Percentiles rank a stretch among this genome's conserved stretches.
These are phyloP conservation scores for Paramecium octaurelia DNA, from an alignment of 73 alveolate genomes.

Conservation along the genomic window DNA sequence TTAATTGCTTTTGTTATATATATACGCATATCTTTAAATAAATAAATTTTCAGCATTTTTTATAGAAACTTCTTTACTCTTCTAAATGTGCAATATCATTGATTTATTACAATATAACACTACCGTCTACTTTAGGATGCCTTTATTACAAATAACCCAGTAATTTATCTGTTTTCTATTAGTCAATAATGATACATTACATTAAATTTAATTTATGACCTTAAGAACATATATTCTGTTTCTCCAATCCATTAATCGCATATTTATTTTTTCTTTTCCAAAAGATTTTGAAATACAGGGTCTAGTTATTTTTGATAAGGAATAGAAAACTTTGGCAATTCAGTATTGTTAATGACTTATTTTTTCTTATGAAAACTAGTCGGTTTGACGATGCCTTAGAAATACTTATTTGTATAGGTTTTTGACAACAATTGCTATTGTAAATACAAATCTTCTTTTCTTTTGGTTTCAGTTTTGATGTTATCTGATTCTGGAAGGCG, in stretches of 20 bases:
- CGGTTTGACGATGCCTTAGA: slow-evolving; percentile 2
- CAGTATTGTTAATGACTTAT: not conserved
- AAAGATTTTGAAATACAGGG: not conserved
- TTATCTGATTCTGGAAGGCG: not conserved
- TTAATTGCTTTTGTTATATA: not conserved
- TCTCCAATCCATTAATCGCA: slow-evolving; percentile 23
- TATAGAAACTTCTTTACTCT: not conserved
- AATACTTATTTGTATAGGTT: slow-evolving; percentile 11
- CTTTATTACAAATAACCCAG: not conserved
- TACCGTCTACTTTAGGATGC: not conserved
- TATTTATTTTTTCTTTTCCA: not conserved
- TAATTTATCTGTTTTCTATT: not conserved
- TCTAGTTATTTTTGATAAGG: slow-evolving; percentile 21
- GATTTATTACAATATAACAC: not conserved
- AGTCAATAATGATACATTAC: not conserved
- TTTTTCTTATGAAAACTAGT: slow-evolving; percentile 19
- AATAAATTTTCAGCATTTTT: not conserved
- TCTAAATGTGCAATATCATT: slow-evolving; percentile 17
- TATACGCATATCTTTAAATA: not conserved
- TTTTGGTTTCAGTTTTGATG: not conserved
- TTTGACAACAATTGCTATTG: not conserved
- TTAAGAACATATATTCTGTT: not conserved
- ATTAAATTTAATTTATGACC: not conserved
- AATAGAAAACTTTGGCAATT: not conserved
- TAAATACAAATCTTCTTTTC: not conserved